Base-by-base conservation (phyloP, 75 land plant species). In the Azolla pinnata region DNA sequence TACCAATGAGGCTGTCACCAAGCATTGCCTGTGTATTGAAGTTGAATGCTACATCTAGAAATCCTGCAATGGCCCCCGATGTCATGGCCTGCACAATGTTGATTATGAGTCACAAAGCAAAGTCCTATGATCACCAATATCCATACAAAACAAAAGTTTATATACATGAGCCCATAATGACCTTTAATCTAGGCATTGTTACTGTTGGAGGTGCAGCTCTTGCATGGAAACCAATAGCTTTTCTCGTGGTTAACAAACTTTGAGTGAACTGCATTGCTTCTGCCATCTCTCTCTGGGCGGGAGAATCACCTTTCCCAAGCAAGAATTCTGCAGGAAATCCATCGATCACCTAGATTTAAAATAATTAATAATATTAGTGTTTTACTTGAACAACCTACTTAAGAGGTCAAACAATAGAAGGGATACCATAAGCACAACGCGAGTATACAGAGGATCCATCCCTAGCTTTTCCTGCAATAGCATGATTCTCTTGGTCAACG, bases 151-250 rank as follows among this genome's bases (percentile, higher is more conserved):
- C n/a, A n/a, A n/a, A n/a, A n/a, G n/a, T n/a, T n/a, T n/a, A n/a
- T n/a, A n/a, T n/a, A n/a, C n/a, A n/a, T n/a, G n/a, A n/a, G n/a
- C n/a, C n/a, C n/a, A n/a, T n/a, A 30, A 23, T 34, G 52, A 90
- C 97, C 84, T 90, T 90, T 44, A 90, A 62, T 0, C 97, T 83
- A 59, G 97, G 97, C 97, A 90, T 90, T 24, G 97, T 90, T 23
- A 90, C 97, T 30, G 97, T 90, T 32, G 97, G 97, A 56, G 92
- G 92, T 66, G 88, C 97, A 56, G 92, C 97, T 76, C 74, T 87
- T 54, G 97, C 88, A 82, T 87, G 97, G 55, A 70, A 90, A 4
- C 81, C 97, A 59, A 70, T 51, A 0, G 85, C 88, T 62, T 31
- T 67, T 54, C 81, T 83, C 46, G 42, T 65, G 8, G 65, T 63